Percentiles rank a stretch among this genome's conserved stretches.
Conservation (phyloP, 257 asterid species). For the Avicennia marina region DNA sequence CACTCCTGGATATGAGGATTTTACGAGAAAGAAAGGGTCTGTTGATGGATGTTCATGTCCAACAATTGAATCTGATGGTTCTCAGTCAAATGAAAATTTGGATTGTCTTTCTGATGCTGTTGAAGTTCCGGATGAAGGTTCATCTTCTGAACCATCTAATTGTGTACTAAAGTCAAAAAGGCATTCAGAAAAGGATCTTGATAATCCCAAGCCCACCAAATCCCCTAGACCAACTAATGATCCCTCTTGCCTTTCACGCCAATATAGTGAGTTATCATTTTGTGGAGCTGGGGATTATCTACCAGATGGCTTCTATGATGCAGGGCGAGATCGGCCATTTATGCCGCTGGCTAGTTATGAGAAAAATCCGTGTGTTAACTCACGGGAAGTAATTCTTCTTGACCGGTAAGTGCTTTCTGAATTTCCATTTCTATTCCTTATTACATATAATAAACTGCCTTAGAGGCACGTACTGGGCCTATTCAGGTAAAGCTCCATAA, state of each 20-base stretch:
- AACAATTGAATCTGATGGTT: conserved; percentile 30
- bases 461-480: too few relatives aligned
- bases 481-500: too few relatives aligned
- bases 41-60: conserved; percentile 50
- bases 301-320: conserved; percentile 95
- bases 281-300: conserved; percentile 67
- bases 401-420: conserved; percentile 52
- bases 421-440: background rate
- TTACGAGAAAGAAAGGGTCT: conserved; percentile 20
- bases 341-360: conserved; percentile 61
- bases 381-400: conserved; percentile 83
- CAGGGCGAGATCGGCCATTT: conserved; percentile 93
- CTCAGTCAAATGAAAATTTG: conserved; percentile 26
- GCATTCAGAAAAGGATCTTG: conserved; percentile 77
- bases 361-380: conserved; percentile 38
- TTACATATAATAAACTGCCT: too few relatives aligned
- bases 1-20: conserved; percentile 25
- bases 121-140: conserved; percentile 36
- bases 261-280: conserved; percentile 67
- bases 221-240: conserved; percentile 60
- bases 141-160: conserved; percentile 35
- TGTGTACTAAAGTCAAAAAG: conserved; percentile 59
- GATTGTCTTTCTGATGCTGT: conserved; percentile 38
- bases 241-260: conserved; percentile 55
- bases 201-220: conserved; percentile 85